Evolutionary conservation across 495 filamentous ascomycete genomes (phyloP).

Genomic region (Neurospora africana): DNA sequence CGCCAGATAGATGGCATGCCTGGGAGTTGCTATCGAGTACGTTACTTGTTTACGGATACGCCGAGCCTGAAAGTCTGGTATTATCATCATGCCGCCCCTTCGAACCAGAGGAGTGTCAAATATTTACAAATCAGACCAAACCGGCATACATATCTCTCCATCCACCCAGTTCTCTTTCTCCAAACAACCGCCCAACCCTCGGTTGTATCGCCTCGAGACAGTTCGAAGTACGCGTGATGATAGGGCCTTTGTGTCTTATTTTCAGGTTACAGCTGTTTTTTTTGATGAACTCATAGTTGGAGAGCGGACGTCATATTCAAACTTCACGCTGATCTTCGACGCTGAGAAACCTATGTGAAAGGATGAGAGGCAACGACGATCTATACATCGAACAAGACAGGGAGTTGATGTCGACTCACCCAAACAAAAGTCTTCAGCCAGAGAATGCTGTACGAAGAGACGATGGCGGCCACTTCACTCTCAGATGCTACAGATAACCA

Average conservation of each 20-base stretch:
- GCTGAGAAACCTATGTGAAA: background rate
- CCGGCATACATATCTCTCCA: background rate
- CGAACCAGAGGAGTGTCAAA: background rate
- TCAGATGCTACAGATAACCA: background rate
- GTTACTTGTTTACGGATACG: background rate
- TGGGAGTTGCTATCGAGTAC: background rate
- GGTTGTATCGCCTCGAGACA: background rate
- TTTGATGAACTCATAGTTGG: background rate
- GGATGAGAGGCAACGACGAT: background rate
- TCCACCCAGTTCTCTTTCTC: background rate
- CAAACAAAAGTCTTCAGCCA: background rate
- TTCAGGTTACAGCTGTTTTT: background rate
- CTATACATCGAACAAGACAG: background rate
- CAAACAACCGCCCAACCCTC: background rate
- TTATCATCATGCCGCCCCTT: background rate
- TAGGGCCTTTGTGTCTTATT: background rate
- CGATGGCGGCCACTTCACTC: background rate
- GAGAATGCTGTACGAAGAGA: background rate
- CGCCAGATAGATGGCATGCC: background rate
- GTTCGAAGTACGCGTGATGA: background rate
- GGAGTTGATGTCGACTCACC: background rate
- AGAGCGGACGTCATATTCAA: background rate
- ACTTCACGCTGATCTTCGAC: background rate
- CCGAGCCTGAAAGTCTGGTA: background rate
- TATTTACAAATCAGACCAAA: background rate